A percentile compares a stretch with the other conserved stretches of the same genome.
These are phyloP conservation scores for Botrytis cinerea DNA, from an alignment of 2,329 filamentous ascomycete species.

Conservation along the genomic window DNA sequence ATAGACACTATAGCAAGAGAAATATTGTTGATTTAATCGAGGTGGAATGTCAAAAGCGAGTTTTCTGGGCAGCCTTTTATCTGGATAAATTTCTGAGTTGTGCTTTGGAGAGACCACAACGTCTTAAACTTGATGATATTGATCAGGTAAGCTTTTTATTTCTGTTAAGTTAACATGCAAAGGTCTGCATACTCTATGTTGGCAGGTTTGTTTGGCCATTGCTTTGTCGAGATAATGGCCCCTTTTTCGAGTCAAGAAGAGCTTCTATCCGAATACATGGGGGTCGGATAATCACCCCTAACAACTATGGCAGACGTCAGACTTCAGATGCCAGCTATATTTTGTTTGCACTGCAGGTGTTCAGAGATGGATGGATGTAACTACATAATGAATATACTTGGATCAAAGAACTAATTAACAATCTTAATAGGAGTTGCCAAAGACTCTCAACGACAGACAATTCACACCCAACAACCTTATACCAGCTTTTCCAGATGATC, in stretches of 20 bases:
- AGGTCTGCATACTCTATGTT: not conserved
- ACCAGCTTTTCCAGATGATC: not conserved
- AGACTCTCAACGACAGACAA: not conserved
- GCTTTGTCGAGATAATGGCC: not conserved
- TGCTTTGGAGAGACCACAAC: conserved; percentile 9
- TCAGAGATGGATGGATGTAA: not conserved
- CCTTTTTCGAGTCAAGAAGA: not conserved
- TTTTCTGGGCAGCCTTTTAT: conserved; percentile 66
- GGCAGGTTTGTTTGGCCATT: not conserved
- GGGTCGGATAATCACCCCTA: not conserved
- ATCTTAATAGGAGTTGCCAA: conserved; percentile 9
- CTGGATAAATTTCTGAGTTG: conserved; percentile 59
- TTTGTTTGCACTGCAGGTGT: not conserved
- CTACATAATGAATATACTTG: not conserved
- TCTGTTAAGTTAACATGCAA: not conserved
- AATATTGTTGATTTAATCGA: conserved; percentile 44
- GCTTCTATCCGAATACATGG: not conserved
- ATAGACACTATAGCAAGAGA: conserved; percentile 31
- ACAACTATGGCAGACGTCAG: not conserved
- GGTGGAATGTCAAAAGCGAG: conserved; percentile 52
- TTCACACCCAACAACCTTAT: not conserved
- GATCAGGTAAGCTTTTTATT: conserved; percentile 10
- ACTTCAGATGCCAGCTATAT: not conserved
- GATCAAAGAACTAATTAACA: not conserved
- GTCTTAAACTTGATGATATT: not conserved